Evolutionary conservation across 2,329 filamentous ascomycete species (phyloP).

Genomic region (Fusarium heterosporum): DNA sequence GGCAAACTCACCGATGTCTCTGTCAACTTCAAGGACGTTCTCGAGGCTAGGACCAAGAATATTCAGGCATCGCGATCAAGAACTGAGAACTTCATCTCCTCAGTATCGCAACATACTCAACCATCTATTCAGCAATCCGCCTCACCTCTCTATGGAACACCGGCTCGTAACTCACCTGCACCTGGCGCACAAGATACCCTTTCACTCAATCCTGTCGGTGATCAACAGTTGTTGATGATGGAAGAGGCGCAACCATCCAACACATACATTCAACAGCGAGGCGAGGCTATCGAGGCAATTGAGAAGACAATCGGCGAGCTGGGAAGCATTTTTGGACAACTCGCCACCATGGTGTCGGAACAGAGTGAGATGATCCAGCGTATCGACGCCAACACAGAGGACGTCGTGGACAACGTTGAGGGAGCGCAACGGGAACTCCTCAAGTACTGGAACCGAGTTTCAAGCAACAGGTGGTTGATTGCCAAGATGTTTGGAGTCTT

Average conservation of each 20-base stretch:
- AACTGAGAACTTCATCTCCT: slow-evolving; percentile 96
- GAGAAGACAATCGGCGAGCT: slow-evolving; percentile 95
- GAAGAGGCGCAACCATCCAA: slow-evolving; percentile 93
- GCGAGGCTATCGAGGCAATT: slow-evolving; percentile 96
- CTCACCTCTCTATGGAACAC: slow-evolving; percentile 87
- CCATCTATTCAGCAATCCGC: slow-evolving; percentile 77
- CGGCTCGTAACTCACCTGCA: slow-evolving; percentile 73
- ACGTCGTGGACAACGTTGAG: slow-evolving; percentile 98
- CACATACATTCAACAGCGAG: slow-evolving; percentile 90
- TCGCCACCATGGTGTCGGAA: slow-evolving; percentile 96
- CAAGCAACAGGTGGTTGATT: slow-evolving; percentile 94
- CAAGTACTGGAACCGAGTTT: slow-evolving; percentile 96
- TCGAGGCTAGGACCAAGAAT: slow-evolving; percentile 97
- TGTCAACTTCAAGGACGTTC: slow-evolving; percentile 95
- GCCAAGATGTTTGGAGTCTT: slow-evolving; percentile 83
- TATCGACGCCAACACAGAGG: slow-evolving; percentile 97
- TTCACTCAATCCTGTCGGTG: slow-evolving; percentile 82
- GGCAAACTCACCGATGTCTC: slow-evolving; percentile 92
- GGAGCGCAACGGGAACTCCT: slow-evolving; percentile 94
- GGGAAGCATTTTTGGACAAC: slow-evolving; percentile 89
- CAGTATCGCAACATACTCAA: slow-evolving; percentile 82
- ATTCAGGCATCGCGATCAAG: slow-evolving; percentile 92
- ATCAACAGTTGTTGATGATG: slow-evolving; percentile 88
- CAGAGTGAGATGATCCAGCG: slow-evolving; percentile 98
- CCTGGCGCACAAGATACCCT: slow-evolving; percentile 79